Evolutionary conservation across 805 yeast species (phyloP).

Genomic region (Cephaloascus albidus): DNA sequence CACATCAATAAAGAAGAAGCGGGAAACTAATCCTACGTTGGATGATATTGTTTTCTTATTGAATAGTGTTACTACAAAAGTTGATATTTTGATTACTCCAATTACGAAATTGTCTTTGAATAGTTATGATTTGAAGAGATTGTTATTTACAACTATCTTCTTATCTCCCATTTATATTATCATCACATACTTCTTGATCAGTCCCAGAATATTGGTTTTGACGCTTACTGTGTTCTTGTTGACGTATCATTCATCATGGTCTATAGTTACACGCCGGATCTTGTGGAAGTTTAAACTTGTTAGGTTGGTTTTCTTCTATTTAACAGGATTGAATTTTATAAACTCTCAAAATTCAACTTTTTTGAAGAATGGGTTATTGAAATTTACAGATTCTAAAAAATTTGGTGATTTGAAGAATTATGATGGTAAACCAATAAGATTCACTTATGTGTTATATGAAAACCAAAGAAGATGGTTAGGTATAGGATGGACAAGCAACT

Average conservation of each 20-base stretch:
- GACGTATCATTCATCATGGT: constrained; percentile 82
- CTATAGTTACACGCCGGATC: constrained; percentile 72
- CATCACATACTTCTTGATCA: constrained; percentile 54
- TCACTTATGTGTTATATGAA: constrained; percentile 87
- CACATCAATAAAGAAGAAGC: constrained; percentile 45
- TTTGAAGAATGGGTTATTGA: constrained; percentile 45
- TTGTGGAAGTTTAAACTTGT: constrained; percentile 76
- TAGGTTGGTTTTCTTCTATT: constrained; percentile 64
- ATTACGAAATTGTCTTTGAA: constrained; percentile 65
- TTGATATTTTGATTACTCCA: constrained; percentile 76
- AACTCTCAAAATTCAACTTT: constrained; percentile 23
- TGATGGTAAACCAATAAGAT: constrained; percentile 48
- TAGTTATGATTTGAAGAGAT: constrained; percentile 67
- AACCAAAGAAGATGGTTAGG: constrained; percentile 97
- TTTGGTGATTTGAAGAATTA: constrained; percentile 2
- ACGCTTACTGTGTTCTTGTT: constrained; percentile 49
- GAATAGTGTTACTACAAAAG: constrained; percentile 63
- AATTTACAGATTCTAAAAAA: neutral
- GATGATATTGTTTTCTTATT: constrained; percentile 79
- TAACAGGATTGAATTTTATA: constrained; percentile 79
- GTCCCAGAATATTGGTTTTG: constrained; percentile 61
- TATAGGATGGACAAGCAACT: constrained; percentile 93
- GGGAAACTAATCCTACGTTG: constrained; percentile 64
- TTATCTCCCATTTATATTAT: constrained; percentile 79
- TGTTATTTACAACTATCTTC: constrained; percentile 76